Conservation (phyloP, 352 stramenopile species). For the Globisporangium camurandrum region DNA sequence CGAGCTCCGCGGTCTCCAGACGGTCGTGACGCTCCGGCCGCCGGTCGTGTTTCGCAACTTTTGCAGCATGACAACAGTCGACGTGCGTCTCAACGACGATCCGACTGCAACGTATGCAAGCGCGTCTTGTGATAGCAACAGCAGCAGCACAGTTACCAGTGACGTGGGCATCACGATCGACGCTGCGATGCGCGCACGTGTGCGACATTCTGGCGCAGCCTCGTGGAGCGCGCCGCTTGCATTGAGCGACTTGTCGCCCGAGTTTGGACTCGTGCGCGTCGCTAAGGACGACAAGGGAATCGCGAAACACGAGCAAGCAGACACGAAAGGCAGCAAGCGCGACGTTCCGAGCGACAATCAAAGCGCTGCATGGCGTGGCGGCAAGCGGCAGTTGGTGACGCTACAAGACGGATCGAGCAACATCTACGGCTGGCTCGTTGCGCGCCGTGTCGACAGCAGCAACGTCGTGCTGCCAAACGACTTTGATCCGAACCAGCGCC, state of each 20-base stretch:
- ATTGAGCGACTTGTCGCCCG: constrained; percentile 20
- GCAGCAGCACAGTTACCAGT: background rate
- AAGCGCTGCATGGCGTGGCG: background rate
- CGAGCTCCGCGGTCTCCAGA: constrained; percentile 46
- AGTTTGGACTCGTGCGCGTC: constrained; percentile 46
- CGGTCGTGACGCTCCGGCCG: constrained; percentile 43
- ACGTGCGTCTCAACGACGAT: constrained; percentile 26
- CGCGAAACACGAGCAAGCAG: too few relatives aligned
- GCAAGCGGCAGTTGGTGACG: constrained; percentile 19
- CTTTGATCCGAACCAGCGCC: constrained; percentile 30
- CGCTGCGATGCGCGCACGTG: constrained; percentile 16
- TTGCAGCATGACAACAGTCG: constrained; percentile 25
- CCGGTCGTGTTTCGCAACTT: constrained; percentile 39
- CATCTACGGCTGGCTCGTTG: constrained; percentile 30
- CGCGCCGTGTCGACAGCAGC: constrained; percentile 27
- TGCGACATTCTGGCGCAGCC: constrained; percentile 18
- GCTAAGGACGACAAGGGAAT: constrained; percentile 16
- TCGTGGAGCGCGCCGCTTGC: constrained; percentile 23
- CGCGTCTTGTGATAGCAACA: background rate
- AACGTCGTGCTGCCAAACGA: constrained; percentile 37
- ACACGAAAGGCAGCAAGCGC: background rate
- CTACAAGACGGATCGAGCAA: constrained; percentile 2
- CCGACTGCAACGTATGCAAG: background rate
- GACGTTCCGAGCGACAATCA: too few relatives aligned
- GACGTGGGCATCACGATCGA: constrained; percentile 26